Conservation (phyloP, 2,329 filamentous ascomycete genomes). For the Neopestalotiopsis clavispora region DNA sequence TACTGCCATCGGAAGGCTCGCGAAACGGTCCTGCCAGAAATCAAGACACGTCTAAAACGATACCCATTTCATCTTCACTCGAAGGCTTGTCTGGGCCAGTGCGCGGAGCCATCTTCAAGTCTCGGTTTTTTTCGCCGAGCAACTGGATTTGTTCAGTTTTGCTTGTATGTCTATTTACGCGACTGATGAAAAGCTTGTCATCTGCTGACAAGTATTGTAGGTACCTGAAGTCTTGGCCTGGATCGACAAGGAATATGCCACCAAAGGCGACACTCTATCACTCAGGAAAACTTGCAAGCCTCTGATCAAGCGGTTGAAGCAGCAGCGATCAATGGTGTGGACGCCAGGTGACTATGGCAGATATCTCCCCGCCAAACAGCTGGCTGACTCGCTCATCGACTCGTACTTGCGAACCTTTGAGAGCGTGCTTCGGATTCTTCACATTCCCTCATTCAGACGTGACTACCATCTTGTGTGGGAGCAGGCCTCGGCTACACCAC, state of each 20-base stretch:
- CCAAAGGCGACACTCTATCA: neutral
- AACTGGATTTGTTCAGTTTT: slow-evolving; percentile 57
- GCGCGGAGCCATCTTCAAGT: slow-evolving; percentile 59
- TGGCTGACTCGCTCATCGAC: slow-evolving; percentile 53
- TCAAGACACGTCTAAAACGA: neutral
- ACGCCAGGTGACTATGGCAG: slow-evolving; percentile 4
- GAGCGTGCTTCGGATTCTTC: slow-evolving; percentile 52
- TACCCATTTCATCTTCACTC: neutral
- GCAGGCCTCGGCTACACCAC: slow-evolving; percentile 24
- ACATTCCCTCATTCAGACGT: slow-evolving; percentile 52
- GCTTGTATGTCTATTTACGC: slow-evolving; percentile 41
- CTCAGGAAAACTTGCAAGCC: slow-evolving; percentile 55
- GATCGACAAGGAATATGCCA: neutral
- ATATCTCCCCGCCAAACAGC: slow-evolving; percentile 50
- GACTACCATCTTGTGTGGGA: slow-evolving; percentile 58
- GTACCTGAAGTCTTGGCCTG: neutral
- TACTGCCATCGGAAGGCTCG: neutral
- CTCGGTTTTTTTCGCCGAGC: slow-evolving; percentile 59
- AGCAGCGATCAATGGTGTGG: slow-evolving; percentile 30
- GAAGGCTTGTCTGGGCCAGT: neutral
- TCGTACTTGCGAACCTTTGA: slow-evolving; percentile 55
- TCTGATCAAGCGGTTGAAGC: slow-evolving; percentile 57
- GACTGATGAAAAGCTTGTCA: neutral
- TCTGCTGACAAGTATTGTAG: neutral
- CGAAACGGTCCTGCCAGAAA: neutral